phyloP scores from a whole-genome alignment of 23 red algal genomes.

The Gracilariopsis chorda region DNA sequence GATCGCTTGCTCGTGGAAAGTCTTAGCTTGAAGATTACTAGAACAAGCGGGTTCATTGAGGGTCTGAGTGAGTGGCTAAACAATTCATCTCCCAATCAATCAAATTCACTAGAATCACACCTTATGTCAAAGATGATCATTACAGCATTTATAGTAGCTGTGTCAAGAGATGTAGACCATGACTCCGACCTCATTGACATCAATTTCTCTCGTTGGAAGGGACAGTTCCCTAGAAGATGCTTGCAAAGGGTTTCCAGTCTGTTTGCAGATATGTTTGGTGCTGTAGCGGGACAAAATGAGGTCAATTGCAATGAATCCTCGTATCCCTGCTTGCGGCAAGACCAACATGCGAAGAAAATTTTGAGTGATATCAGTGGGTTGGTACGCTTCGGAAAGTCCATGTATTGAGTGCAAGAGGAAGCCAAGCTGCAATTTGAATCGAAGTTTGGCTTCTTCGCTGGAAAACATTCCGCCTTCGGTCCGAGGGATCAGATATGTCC shows the following conservation, averaged over 20 bases:
- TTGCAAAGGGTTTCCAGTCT: constrained; percentile 48
- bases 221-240: constrained; percentile 47
- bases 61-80: neutral
- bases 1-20: constrained; percentile 41
- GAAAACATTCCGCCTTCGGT: constrained; percentile 38
- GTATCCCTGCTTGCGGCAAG: neutral
- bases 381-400: constrained; percentile 42
- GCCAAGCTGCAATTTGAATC: constrained; percentile 27
- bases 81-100: neutral
- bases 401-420: constrained; percentile 56
- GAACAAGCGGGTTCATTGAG: constrained; percentile 56
- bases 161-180: constrained; percentile 2
- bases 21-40: constrained; percentile 33
- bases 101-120: neutral
- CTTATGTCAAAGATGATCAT: constrained; percentile 28
- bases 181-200: constrained; percentile 58
- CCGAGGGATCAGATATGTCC: neutral
- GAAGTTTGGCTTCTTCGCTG: constrained; percentile 50
- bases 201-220: constrained; percentile 54
- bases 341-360: neutral
- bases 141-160: constrained; percentile 38
- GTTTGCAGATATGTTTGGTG: constrained; percentile 53
- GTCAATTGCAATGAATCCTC: neutral
- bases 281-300: constrained; percentile 15
- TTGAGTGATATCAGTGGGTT: constrained; percentile 27